These are phyloP conservation scores for Leccinum rimulosum DNA, from an alignment of 768 basidiomycete genomes.

Conservation along the genomic window DNA sequence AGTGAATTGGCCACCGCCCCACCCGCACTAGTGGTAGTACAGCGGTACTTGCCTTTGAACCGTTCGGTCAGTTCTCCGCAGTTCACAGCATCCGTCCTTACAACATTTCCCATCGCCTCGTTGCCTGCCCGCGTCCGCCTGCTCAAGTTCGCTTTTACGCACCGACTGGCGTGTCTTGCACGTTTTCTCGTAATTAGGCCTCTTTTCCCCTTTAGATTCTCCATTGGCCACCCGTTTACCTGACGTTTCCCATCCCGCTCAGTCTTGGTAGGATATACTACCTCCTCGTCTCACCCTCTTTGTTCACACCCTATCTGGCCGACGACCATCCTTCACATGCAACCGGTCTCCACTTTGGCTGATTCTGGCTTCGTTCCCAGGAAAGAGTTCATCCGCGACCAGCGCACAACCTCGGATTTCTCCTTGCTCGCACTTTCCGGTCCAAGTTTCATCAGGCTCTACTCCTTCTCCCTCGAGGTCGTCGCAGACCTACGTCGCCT, in stretches of 20 bases:
- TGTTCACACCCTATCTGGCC: conserved; percentile 24
- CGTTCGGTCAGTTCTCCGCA: conserved; percentile 5
- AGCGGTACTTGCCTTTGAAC: not conserved
- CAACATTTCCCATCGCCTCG: conserved; percentile 1
- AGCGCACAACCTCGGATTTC: conserved; percentile 54
- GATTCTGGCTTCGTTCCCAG: conserved; percentile 61
- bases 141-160: conserved; percentile 15
- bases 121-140: conserved; percentile 10
- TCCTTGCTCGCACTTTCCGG: conserved; percentile 68
- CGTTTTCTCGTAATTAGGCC: conserved; percentile 30
- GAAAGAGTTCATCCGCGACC: conserved; percentile 69
- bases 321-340: conserved; percentile 28
- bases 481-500: conserved; percentile 53
- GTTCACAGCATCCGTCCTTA: conserved; percentile 5
- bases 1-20: not conserved
- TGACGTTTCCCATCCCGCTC: conserved; percentile 37
- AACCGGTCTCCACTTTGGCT: conserved; percentile 31
- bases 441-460: conserved; percentile 62
- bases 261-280: conserved; percentile 25
- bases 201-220: conserved; percentile 29
- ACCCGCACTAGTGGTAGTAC: not conserved
- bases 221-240: conserved; percentile 36
- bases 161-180: conserved; percentile 30
- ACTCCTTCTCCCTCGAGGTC: conserved; percentile 59
- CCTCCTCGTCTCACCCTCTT: conserved; percentile 19